Evolutionary conservation across 208 protist species (phyloP).

Genomic region (Kentomonas sorsogonicus): DNA sequence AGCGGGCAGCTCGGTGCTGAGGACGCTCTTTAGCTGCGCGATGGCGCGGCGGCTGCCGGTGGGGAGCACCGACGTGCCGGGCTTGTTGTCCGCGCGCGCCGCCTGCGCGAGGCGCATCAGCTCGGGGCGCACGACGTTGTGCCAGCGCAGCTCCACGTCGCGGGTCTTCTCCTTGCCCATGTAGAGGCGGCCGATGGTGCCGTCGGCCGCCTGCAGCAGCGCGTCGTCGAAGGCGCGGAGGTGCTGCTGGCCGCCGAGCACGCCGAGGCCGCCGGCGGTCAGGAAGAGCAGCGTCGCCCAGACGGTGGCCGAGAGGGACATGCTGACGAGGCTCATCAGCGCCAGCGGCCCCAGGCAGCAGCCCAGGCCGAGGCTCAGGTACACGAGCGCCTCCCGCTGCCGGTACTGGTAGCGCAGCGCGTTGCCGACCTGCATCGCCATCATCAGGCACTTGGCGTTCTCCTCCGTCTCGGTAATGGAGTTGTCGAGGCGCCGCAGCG

Average conservation of each 20-base stretch:
- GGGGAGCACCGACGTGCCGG: slow-evolving; percentile 30
- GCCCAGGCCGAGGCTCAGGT: slow-evolving; percentile 10
- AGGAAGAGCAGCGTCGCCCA: slow-evolving; percentile 14
- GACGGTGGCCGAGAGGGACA: slow-evolving; percentile 20
- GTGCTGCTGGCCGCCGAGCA: slow-evolving; percentile 12
- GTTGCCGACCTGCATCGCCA: slow-evolving; percentile 42
- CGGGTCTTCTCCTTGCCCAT: slow-evolving; percentile 30
- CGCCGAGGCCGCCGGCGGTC: slow-evolving; percentile 9
- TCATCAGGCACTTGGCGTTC: slow-evolving; percentile 38
- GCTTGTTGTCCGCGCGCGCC: slow-evolving; percentile 13
- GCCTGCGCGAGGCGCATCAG: slow-evolving; percentile 24
- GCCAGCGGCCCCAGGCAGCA: slow-evolving; percentile 13
- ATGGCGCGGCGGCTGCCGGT: slow-evolving; percentile 28
- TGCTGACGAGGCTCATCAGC: slow-evolving; percentile 12
- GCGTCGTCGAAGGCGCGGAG: slow-evolving; percentile 23
- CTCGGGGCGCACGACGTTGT: slow-evolving; percentile 45
- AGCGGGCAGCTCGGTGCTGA: slow-evolving; percentile 34
- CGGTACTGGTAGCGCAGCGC: slow-evolving; percentile 38
- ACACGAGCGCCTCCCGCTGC: slow-evolving; percentile 20
- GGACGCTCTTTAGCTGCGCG: slow-evolving; percentile 24
- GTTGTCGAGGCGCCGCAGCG: slow-evolving; percentile 70
- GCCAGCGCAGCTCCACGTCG: slow-evolving; percentile 52
- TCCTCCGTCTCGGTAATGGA: slow-evolving; percentile 72
- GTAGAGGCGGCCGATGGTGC: slow-evolving; percentile 36
- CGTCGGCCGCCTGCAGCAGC: slow-evolving; percentile 27